Evolutionary conservation across 257 asterid species (phyloP).

Genomic region (Fraxinus cuspidata): DNA sequence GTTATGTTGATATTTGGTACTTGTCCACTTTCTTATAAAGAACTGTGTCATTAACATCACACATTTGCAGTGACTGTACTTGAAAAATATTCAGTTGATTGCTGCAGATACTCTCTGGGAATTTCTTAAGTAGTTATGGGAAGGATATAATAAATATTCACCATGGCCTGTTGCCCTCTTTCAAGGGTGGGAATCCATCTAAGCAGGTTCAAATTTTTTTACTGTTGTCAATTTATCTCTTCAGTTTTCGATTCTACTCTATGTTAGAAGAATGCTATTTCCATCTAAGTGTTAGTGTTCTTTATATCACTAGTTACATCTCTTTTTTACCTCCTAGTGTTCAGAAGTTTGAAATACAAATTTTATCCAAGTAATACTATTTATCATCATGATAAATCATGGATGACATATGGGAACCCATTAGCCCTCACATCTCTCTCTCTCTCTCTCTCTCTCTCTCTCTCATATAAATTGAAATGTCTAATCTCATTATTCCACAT

Average conservation of each 20-base stretch:
- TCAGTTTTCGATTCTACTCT: no score
- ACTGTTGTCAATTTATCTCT: no score
- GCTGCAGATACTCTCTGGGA: constrained; percentile 76
- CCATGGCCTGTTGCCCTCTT: constrained; percentile 91
- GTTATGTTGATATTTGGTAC: not conserved
- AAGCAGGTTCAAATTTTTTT: constrained; percentile 57
- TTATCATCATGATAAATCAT: no score
- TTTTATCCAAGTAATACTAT: not conserved
- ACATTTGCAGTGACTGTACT: constrained; percentile 27
- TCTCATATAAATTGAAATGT: no score
- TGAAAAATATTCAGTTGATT: constrained; percentile 33
- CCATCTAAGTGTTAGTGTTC: not conserved
- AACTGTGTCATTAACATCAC: constrained; percentile 7
- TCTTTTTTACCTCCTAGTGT: constrained; percentile 1
- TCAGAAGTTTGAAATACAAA: not conserved
- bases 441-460: no score
- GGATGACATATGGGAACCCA: no score
- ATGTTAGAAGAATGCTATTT: no score
- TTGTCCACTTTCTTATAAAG: not conserved
- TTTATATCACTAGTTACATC: not conserved
- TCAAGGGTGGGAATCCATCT: constrained; percentile 93
- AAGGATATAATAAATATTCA: constrained; percentile 88
- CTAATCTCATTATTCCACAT: no score
- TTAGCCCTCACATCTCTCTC: no score
- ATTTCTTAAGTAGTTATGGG: constrained; percentile 64